Evolutionary conservation across 805 yeast species (phyloP).

Genomic region (Wickerhamomyces xylosicus): DNA sequence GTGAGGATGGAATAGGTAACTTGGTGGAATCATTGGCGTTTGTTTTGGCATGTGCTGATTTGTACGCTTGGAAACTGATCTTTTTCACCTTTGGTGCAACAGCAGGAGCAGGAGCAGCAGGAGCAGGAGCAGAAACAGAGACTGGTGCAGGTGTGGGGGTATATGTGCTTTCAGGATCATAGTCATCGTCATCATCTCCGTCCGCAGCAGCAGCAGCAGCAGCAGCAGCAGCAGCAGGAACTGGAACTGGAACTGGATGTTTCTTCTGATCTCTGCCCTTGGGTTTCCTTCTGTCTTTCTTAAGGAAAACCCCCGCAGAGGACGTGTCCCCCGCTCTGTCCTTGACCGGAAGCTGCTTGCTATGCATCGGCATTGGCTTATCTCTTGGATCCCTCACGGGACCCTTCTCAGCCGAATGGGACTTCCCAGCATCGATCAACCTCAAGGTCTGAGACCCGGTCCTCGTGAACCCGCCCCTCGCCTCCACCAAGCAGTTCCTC

Average conservation of each 20-base stretch:
- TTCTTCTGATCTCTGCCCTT: neutral
- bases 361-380: too few relatives aligned
- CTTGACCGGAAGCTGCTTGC: too few relatives aligned
- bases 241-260: too few relatives aligned
- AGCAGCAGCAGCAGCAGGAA: neutral
- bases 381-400: neutral
- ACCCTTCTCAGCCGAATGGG: neutral
- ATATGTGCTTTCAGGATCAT: neutral
- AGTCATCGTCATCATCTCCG: neutral
- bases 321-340: neutral
- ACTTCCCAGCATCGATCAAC: neutral
- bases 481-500: slow-evolving; percentile 24
- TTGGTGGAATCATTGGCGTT: neutral
- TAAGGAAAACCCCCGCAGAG: too few relatives aligned
- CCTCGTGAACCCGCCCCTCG: slow-evolving; percentile 12
- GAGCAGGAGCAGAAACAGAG: neutral
- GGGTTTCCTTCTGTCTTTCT: neutral
- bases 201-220: neutral
- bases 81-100: too few relatives aligned
- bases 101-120: neutral
- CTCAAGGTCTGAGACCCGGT: neutral
- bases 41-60: neutral
- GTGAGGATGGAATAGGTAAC: neutral
- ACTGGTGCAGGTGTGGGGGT: neutral
- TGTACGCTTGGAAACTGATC: neutral